Conservation (phyloP, 495 filamentous ascomycete genomes). For the Neurospora africana region DNA sequence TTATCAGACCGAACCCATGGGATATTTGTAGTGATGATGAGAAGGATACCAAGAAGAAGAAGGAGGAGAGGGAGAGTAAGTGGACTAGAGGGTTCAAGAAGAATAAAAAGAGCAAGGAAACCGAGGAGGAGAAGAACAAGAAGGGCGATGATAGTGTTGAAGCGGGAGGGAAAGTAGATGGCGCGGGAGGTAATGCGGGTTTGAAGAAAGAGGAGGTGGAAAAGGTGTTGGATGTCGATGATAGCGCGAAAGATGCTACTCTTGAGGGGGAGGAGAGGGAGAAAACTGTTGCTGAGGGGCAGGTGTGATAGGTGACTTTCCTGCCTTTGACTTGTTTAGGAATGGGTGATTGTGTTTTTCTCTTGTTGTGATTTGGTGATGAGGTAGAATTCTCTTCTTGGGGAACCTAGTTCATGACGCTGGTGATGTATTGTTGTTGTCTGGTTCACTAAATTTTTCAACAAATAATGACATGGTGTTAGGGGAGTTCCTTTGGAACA, state of each 20-base stretch:
- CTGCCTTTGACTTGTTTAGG: neutral
- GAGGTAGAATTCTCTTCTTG: neutral
- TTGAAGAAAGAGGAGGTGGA: conserved; percentile 18
- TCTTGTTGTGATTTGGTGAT: neutral
- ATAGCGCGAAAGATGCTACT: conserved; percentile 38
- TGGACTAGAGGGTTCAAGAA: conserved; percentile 22
- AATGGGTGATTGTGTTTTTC: neutral
- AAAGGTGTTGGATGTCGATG: conserved; percentile 37
- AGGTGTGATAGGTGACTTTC: neutral
- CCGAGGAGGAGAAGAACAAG: neutral
- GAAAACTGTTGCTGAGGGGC: conserved; percentile 2
- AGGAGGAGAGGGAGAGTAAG: conserved; percentile 5
- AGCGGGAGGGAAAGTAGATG: neutral
- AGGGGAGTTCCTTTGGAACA: no score
- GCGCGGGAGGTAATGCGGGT: neutral
- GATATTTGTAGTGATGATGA: conserved; percentile 14
- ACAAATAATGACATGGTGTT: no score
- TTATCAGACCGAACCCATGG: conserved; percentile 28
- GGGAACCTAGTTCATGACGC: neutral
- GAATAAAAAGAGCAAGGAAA: conserved; percentile 1
- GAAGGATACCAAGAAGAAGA: conserved; percentile 6
- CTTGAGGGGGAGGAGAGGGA: conserved; percentile 23
- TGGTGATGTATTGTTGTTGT: neutral
- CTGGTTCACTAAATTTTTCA: neutral
- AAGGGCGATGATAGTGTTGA: neutral